Evolutionary conservation across 495 filamentous ascomycete species (phyloP).

Genomic region (Aspergillus saccharolyticus): DNA sequence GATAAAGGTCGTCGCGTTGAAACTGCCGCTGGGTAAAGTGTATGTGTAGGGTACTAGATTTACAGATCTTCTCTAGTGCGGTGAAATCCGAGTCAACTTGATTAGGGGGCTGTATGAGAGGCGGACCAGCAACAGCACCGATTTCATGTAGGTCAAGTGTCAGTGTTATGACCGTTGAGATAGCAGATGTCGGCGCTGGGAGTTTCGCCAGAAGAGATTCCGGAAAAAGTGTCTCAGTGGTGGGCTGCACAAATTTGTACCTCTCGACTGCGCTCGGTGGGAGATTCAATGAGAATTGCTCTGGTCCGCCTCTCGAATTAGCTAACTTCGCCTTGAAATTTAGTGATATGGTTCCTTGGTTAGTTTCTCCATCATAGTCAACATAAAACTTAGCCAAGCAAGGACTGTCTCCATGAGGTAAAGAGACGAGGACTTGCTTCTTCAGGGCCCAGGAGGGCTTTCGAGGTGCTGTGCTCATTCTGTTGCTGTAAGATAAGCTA

Average conservation of each 20-base stretch:
- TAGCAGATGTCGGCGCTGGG: conserved; percentile 10
- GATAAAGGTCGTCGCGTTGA: conserved; percentile 14
- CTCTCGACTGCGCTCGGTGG: conserved; percentile 14
- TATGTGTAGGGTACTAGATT: conserved; percentile 17
- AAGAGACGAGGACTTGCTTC: conserved; percentile 17
- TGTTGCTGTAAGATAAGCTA: conserved; percentile 8
- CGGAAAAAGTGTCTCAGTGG: conserved; percentile 16
- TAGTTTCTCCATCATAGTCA: conserved; percentile 14
- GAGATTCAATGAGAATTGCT: conserved; percentile 14
- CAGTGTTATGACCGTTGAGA: conserved; percentile 16
- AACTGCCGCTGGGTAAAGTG: conserved; percentile 19
- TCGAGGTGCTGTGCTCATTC: conserved; percentile 11
- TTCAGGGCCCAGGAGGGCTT: conserved; percentile 11
- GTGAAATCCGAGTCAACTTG: conserved; percentile 15
- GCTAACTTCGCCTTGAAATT: conserved; percentile 14
- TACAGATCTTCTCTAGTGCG: conserved; percentile 18
- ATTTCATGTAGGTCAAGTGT: conserved; percentile 11
- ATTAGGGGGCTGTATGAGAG: conserved; percentile 8
- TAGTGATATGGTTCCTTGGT: conserved; percentile 19
- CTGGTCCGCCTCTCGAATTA: conserved; percentile 15
- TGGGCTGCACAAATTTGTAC: conserved; percentile 15
- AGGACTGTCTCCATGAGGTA: conserved; percentile 7
- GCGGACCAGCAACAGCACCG: background rate
- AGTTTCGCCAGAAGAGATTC: conserved; percentile 14
- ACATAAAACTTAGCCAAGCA: conserved; percentile 16